Evolutionary conservation across 345 rosid species (phyloP).

Genomic region (Anacardium occidentale): DNA sequence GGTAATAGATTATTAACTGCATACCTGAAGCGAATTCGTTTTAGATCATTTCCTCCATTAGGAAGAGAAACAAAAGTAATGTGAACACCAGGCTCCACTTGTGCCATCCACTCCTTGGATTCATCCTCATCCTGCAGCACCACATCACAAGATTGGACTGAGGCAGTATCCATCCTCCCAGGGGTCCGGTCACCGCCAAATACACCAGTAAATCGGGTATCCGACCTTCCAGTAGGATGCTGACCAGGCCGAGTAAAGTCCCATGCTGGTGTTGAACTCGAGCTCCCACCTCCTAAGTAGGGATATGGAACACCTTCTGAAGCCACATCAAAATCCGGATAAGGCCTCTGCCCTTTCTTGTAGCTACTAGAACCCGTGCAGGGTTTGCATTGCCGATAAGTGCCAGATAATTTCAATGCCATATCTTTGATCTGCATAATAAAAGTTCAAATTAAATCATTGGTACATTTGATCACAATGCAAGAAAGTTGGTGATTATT

Average conservation of each 20-base stretch:
- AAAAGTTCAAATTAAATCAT: background rate
- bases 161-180: conserved; percentile 42
- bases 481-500: background rate
- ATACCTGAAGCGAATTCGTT: conserved; percentile 92
- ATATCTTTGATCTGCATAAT: conserved; percentile 85
- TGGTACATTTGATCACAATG: background rate
- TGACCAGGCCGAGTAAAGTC: conserved; percentile 58
- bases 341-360: conserved; percentile 59
- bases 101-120: conserved; percentile 99
- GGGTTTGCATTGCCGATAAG: conserved; percentile 82
- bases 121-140: conserved; percentile 75
- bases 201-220: conserved; percentile 45
- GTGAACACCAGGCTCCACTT: conserved; percentile 98
- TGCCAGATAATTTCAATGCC: conserved; percentile 86
- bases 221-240: conserved; percentile 39
- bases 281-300: conserved; percentile 65
- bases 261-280: conserved; percentile 95
- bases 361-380: conserved; percentile 69
- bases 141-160: conserved; percentile 65
- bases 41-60: conserved; percentile 87
- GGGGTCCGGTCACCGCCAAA: conserved; percentile 27
- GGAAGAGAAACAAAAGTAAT: conserved; percentile 92
- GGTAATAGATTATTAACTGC: conserved; percentile 8
- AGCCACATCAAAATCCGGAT: conserved; percentile 69
- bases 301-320: conserved; percentile 83